phyloP scores from a whole-genome alignment of 371 early-diverging fungal genomes.

The Mortierella sp. region DNA sequence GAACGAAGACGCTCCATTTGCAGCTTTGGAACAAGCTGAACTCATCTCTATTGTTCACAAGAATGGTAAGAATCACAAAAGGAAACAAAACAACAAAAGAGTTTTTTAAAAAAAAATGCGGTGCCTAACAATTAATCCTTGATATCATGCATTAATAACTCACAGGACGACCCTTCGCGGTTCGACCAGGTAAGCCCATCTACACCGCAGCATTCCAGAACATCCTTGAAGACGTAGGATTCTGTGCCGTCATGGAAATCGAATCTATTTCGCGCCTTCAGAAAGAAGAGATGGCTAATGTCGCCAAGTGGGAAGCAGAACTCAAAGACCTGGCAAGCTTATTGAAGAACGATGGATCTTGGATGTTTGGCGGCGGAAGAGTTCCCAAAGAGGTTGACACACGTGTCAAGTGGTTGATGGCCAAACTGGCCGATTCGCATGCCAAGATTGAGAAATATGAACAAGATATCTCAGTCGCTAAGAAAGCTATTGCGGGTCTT shows the following conservation, averaged over 20 bases:
- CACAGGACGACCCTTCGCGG: conserved; percentile 79
- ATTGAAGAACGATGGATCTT: conserved; percentile 50
- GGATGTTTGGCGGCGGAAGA: conserved; percentile 60
- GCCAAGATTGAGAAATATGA: conserved; percentile 67
- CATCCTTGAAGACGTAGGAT: conserved; percentile 75
- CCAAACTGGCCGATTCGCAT: conserved; percentile 65
- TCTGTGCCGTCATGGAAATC: conserved; percentile 87
- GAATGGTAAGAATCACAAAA: conserved; percentile 65
- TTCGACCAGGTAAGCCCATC: conserved; percentile 88
- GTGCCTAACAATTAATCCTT: background rate
- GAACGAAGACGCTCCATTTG: conserved; percentile 80
- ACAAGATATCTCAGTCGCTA: conserved; percentile 61
- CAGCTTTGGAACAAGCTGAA: conserved; percentile 90
- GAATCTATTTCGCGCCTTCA: conserved; percentile 77
- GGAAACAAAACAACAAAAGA: background rate
- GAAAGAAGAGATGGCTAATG: conserved; percentile 74
- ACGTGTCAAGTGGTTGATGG: conserved; percentile 70
- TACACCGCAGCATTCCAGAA: conserved; percentile 82
- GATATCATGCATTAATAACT: background rate
- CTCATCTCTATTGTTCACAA: conserved; percentile 80
- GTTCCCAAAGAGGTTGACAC: conserved; percentile 68
- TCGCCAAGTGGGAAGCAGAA: conserved; percentile 80
- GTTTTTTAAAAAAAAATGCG: background rate
- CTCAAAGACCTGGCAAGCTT: conserved; percentile 64
- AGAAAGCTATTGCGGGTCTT: conserved; percentile 53